phyloP scores from a whole-genome alignment of 1,284 basidiomycete species.

The Irpex sp. region DNA sequence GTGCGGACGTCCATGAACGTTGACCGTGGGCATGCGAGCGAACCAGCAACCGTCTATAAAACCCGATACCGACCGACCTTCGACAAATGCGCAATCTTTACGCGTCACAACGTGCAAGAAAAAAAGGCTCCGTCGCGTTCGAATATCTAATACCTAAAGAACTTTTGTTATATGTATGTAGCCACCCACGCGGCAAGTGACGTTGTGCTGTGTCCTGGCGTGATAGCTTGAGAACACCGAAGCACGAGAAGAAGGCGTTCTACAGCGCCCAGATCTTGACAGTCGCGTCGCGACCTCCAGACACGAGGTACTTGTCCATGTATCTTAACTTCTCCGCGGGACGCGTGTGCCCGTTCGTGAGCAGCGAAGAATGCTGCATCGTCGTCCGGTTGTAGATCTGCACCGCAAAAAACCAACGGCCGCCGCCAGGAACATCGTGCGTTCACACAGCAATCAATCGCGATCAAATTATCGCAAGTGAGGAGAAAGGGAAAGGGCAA shows the following conservation, averaged over 20 bases:
- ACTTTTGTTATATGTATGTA: not conserved
- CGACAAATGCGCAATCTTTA: not conserved
- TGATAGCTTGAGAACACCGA: not conserved
- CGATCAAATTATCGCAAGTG: not conserved
- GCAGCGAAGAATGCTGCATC: constrained; percentile 80
- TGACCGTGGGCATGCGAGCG: not conserved
- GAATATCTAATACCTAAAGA: not conserved
- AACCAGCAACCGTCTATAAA: not conserved
- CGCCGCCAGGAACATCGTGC: not conserved
- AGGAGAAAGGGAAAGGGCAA: not conserved
- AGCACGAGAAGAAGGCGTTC: not conserved
- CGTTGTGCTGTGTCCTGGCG: not conserved
- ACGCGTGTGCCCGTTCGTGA: constrained; percentile 88
- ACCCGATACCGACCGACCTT: not conserved
- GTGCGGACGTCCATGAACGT: not conserved
- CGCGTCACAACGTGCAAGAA: not conserved
- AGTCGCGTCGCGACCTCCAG: constrained; percentile 84
- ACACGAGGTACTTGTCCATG: constrained; percentile 94
- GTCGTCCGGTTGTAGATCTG: constrained; percentile 96
- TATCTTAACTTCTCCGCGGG: constrained; percentile 91
- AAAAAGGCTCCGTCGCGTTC: not conserved
- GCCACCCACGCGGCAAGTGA: not conserved
- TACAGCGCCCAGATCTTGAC: constrained; percentile 97
- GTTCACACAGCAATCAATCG: not conserved
- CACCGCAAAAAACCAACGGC: not conserved